Percentiles rank a stretch among this genome's conserved stretches.
These are phyloP conservation scores for Candida khao-thaluensis DNA, from an alignment of 805 yeast species.

Conservation along the genomic window DNA sequence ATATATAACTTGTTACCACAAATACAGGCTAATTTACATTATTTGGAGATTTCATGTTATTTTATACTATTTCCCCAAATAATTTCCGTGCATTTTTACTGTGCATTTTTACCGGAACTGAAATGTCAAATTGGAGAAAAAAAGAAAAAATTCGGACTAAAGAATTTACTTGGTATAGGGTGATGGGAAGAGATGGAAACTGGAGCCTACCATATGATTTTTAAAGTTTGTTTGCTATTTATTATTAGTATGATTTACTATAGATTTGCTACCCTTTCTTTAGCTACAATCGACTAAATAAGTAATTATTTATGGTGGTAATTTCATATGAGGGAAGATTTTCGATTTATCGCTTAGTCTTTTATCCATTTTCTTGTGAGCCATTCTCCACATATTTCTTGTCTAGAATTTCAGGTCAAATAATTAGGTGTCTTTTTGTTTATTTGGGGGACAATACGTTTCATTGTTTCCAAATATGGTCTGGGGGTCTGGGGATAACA, in stretches of 20 bases:
- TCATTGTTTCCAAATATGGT: too few relatives aligned
- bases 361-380: background rate
- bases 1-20: too few relatives aligned
- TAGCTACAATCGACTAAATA: constrained; percentile 1
- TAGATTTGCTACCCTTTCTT: too few relatives aligned
- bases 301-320: background rate
- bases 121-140: constrained; percentile 5
- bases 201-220: constrained; percentile 1
- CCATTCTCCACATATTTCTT: constrained; percentile 4
- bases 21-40: background rate
- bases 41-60: constrained; percentile 6
- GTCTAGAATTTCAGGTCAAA: constrained; percentile 1
- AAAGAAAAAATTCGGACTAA: constrained; percentile 4
- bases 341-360: background rate
- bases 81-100: constrained; percentile 1
- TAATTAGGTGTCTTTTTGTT: background rate
- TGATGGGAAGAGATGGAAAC: background rate
- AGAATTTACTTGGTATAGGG: background rate
- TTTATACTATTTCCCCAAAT: constrained; percentile 5
- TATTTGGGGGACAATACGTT: too few relatives aligned
- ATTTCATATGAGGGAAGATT: too few relatives aligned
- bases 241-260: background rate
- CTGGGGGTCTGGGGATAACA: too few relatives aligned
- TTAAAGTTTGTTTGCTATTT: background rate
- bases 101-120: constrained; percentile 4